Evolutionary conservation across 208 protist genomes (phyloP).

Genomic region (Leishmania tropica): DNA sequence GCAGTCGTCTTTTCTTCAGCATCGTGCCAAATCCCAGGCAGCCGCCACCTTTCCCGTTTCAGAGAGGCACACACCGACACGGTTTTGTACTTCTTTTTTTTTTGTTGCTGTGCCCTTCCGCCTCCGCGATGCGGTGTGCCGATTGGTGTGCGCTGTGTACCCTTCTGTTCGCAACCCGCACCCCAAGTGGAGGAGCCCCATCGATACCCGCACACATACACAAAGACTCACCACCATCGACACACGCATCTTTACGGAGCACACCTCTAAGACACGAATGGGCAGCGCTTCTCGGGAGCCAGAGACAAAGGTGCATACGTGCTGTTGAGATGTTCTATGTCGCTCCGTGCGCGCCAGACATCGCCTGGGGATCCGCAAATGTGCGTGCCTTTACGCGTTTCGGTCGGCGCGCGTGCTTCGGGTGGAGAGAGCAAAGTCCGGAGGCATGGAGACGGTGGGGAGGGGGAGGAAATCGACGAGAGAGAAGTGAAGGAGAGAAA

Average conservation of each 20-base stretch:
- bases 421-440: background rate
- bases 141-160: background rate
- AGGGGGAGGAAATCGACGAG: background rate
- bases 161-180: background rate
- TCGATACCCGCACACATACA: background rate
- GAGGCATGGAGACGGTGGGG: background rate
- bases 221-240: background rate
- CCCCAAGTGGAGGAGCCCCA: background rate
- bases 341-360: background rate
- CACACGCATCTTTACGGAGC: background rate
- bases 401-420: background rate
- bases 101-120: background rate
- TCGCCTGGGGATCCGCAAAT: background rate
- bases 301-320: background rate
- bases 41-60: background rate
- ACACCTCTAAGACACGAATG: background rate
- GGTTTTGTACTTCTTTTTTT: background rate
- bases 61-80: background rate
- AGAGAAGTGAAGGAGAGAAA: conserved; percentile 11
- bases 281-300: background rate
- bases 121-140: background rate
- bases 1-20: background rate
- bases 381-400: background rate
- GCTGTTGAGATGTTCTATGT: background rate
- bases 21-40: background rate